Evolutionary conservation across 1,284 basidiomycete species (phyloP).

Genomic region (Inonotus hispidus): DNA sequence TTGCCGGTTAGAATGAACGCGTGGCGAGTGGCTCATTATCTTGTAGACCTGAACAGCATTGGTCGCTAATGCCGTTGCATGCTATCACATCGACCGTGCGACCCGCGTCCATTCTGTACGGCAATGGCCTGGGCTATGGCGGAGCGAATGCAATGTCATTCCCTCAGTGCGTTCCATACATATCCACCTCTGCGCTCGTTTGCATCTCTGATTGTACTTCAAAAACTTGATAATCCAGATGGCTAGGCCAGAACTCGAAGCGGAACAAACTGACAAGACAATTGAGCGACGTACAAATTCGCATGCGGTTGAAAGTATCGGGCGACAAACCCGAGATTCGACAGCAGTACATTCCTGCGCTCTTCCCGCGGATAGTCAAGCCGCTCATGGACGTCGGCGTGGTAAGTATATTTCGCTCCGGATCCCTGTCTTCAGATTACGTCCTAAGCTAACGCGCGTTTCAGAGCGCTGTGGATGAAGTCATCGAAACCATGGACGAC

Average conservation of each 20-base stretch:
- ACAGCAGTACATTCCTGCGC: constrained; percentile 83
- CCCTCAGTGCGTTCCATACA: constrained; percentile 60
- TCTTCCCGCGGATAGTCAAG: constrained; percentile 75
- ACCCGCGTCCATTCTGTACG: constrained; percentile 81
- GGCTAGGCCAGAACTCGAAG: constrained; percentile 97
- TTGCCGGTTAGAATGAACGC: not conserved
- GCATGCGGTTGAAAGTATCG: constrained; percentile 91
- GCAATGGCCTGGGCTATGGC: constrained; percentile 61
- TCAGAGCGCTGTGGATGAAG: constrained; percentile 73
- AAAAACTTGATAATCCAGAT: constrained; percentile 43
- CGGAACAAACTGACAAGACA: constrained; percentile 78
- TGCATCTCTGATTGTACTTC: constrained; percentile 1
- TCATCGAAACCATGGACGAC: constrained; percentile 89
- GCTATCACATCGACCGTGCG: constrained; percentile 86
- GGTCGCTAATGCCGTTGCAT: constrained; percentile 92
- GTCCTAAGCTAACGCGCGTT: constrained; percentile 4
- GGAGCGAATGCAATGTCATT: constrained; percentile 67
- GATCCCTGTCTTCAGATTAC: not conserved
- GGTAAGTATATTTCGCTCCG: constrained; percentile 36
- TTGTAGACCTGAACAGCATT: constrained; percentile 85
- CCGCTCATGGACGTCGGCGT: constrained; percentile 72
- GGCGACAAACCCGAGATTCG: constrained; percentile 87
- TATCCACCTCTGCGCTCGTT: not conserved
- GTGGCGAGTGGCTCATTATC: not conserved
- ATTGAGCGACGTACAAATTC: constrained; percentile 87